Evolutionary conservation across 75 land plant species (phyloP).

Genomic region (Pinus taeda): DNA sequence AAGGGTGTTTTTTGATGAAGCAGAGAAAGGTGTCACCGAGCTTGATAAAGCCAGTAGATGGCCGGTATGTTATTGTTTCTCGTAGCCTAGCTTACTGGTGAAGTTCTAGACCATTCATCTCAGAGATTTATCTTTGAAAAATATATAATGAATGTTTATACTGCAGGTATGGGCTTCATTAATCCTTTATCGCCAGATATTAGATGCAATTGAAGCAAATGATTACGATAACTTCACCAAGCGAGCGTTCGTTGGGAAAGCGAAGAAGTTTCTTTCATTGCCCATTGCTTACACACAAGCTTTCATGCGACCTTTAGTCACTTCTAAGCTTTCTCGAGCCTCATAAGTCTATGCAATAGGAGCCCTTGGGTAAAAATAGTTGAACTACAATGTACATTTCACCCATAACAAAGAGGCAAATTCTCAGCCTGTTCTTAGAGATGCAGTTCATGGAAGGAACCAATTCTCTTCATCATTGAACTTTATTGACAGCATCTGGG

Average conservation of each 20-base stretch:
- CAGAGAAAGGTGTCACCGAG: conserved; percentile 79
- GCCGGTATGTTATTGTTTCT: conserved; percentile 45
- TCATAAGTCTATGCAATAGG: neutral
- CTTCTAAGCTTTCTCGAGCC: neutral
- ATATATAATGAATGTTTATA: neutral
- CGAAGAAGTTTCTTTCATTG: conserved; percentile 49
- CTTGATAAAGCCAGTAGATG: conserved; percentile 83
- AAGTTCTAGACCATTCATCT: neutral
- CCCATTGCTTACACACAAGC: conserved; percentile 37
- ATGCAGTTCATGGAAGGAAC: neutral
- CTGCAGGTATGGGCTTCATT: conserved; percentile 64
- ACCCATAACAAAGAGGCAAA: neutral
- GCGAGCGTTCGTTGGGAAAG: conserved; percentile 57
- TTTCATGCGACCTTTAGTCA: neutral
- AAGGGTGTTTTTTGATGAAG: conserved; percentile 81
- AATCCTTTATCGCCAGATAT: conserved; percentile 53
- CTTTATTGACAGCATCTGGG: no score
- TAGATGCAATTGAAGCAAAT: conserved; percentile 76
- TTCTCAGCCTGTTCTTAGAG: neutral
- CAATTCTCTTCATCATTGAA: neutral
- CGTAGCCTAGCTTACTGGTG: neutral
- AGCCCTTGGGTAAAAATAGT: neutral
- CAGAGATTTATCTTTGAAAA: no score
- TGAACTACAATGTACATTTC: no score
- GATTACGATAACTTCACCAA: conserved; percentile 63